Evolutionary conservation across 495 filamentous ascomycete species (phyloP), one percentile per base, ranked within the genome.

Genomic region (Lentithecium fluviatile): DNA sequence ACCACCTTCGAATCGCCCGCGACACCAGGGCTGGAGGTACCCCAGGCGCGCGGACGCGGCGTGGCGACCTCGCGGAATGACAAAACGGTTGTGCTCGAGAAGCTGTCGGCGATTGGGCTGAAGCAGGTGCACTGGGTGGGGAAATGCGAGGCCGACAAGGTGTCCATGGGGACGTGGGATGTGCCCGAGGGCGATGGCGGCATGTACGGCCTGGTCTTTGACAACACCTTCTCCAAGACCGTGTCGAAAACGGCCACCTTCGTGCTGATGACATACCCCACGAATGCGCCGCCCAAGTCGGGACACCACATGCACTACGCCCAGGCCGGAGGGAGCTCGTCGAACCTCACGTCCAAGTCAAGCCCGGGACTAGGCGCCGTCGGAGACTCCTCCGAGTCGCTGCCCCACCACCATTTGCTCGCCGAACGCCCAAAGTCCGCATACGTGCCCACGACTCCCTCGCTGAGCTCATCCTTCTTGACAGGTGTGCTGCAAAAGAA

Each of bases 161-260:
- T 95, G n/a, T 86, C 90, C 11, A 88, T 91, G 71, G 94, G 94
- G 0, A 94, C 87, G 15, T 90, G 90, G 73, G 85, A 95, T 70
- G 90, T 97, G 15, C 73, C 77, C 3, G 67, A 73, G 38, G 82
- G 80, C 13, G 84, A 89, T 52, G 89, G 88, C 2, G 94, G 92
- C 56, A 97, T 96, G 84, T 98, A 95, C 73, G 94, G 90, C 29
- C 79, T 98, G 54, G 89, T 97, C 24, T 96, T 98, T 70, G 94
- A 98, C 80, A 98, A 98, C 70, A 98, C 95, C 32, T 97, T 97
- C 72, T 95, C 92, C 49, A 97, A 96, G 76, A 88, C 91, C 70
- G 84, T 90, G 40, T 90, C 91, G 51, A 98, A 98, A 75, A 95
- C 88, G 38, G 89, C 89, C 12, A 97, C 93, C 19, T 88, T 97